Percentiles rank a stretch among this genome's conserved stretches.
Conservation (phyloP, 2,329 filamentous ascomycete genomes). For the Botrytis tulipae region DNA sequence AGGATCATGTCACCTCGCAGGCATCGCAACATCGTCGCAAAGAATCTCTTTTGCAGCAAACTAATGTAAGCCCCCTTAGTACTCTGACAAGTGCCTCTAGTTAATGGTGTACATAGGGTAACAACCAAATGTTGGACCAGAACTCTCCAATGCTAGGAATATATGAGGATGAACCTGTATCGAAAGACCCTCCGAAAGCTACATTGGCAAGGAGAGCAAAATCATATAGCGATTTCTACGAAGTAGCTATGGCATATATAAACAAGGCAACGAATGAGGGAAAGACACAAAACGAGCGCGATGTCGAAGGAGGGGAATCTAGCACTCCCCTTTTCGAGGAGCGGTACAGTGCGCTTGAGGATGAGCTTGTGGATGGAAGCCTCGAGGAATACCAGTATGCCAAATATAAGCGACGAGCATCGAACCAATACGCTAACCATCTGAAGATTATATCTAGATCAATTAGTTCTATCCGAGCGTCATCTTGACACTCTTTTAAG, state of each 20-base stretch:
- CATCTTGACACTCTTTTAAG: conserved; percentile 77
- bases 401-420: not conserved
- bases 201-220: conserved; percentile 64
- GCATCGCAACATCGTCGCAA: conserved; percentile 60
- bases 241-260: conserved; percentile 57
- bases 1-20: conserved; percentile 43
- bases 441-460: conserved; percentile 70
- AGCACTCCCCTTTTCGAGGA: conserved; percentile 53
- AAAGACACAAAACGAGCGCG: conserved; percentile 28
- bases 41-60: conserved; percentile 67
- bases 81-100: not conserved
- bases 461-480: conserved; percentile 74
- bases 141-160: conserved; percentile 57
- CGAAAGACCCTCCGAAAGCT: conserved; percentile 63
- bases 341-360: conserved; percentile 59
- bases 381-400: conserved; percentile 82
- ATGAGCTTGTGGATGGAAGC: conserved; percentile 73
- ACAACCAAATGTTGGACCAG: conserved; percentile 51
- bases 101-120: conserved; percentile 46
- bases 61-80: conserved; percentile 51
- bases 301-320: conserved; percentile 41
- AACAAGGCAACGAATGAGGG: conserved; percentile 45
- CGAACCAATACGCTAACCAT: conserved; percentile 4
- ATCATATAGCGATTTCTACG: conserved; percentile 77
- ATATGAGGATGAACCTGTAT: conserved; percentile 55